A percentile compares a stretch with the other conserved stretches of the same genome.
Evolutionary conservation across 2,329 filamentous ascomycete species (phyloP).

Genomic region (Ophiosphaerella herpotricha): DNA sequence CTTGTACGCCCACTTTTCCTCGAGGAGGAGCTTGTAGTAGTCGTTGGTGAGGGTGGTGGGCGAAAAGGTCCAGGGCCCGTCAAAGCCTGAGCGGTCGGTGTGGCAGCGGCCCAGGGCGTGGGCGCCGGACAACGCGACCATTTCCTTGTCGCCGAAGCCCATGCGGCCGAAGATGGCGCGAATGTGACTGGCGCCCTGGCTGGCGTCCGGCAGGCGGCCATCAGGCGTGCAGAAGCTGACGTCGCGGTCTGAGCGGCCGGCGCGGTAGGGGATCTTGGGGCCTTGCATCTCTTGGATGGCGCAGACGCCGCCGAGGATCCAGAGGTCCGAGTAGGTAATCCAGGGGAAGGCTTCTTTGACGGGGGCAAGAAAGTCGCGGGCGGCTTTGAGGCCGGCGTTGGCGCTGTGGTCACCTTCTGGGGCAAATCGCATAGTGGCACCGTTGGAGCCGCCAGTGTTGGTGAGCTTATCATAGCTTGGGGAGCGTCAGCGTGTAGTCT

Average conservation of each 20-base stretch:
- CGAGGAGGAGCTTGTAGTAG: slow-evolving; percentile 83
- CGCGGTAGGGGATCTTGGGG: slow-evolving; percentile 83
- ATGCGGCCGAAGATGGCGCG: slow-evolving; percentile 93
- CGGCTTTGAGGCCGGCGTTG: slow-evolving; percentile 85
- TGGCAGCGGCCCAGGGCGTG: slow-evolving; percentile 88
- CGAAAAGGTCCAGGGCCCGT: slow-evolving; percentile 81
- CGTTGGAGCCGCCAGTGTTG: slow-evolving; percentile 89
- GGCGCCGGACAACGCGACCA: slow-evolving; percentile 85
- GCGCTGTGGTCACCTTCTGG: slow-evolving; percentile 90
- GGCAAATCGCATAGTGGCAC: slow-evolving; percentile 93
- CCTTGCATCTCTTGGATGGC: slow-evolving; percentile 96
- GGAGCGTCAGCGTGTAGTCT: slow-evolving; percentile 12
- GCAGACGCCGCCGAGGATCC: slow-evolving; percentile 84
- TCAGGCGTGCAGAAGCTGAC: slow-evolving; percentile 87
- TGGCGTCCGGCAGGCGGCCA: slow-evolving; percentile 83
- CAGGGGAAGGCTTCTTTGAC: slow-evolving; percentile 89
- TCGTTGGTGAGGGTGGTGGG: slow-evolving; percentile 88
- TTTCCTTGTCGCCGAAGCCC: slow-evolving; percentile 97
- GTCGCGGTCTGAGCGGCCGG: slow-evolving; percentile 81
- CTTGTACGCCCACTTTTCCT: slow-evolving; percentile 96
- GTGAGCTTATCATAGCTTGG: slow-evolving; percentile 77
- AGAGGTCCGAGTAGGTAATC: slow-evolving; percentile 96
- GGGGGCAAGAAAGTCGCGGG: slow-evolving; percentile 90
- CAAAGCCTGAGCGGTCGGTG: slow-evolving; percentile 82
- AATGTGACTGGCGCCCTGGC: slow-evolving; percentile 77